Conservation (phyloP, 768 basidiomycete genomes). For the Agrocybe pediades region DNA sequence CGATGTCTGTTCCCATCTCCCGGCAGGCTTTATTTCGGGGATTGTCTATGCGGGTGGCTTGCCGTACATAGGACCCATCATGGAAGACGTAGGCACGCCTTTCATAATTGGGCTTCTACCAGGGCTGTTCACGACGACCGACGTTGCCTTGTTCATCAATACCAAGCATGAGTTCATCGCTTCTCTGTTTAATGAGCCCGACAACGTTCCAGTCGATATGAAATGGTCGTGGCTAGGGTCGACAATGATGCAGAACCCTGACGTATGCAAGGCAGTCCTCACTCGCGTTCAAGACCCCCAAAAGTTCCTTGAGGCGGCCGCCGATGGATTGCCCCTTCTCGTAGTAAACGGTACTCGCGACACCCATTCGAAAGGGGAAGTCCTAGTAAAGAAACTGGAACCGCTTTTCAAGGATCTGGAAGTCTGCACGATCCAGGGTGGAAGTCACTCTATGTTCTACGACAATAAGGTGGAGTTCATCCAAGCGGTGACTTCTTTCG, state of each 20-base stretch:
- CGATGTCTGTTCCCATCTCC: conserved; percentile 28
- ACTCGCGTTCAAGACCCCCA: conserved; percentile 26
- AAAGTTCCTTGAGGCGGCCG: conserved; percentile 26
- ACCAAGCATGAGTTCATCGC: conserved; percentile 27
- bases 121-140: conserved; percentile 21
- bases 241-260: conserved; percentile 19
- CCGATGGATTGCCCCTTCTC: conserved; percentile 27
- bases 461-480: conserved; percentile 30
- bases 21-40: conserved; percentile 27
- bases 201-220: conserved; percentile 23
- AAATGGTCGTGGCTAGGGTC: conserved; percentile 26
- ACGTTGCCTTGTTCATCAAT: conserved; percentile 19
- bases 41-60: conserved; percentile 27
- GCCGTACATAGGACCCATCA: conserved; percentile 24
- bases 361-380: conserved; percentile 25
- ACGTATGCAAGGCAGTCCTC: conserved; percentile 20
- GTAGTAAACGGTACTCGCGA: conserved; percentile 26
- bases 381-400: conserved; percentile 25
- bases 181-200: conserved; percentile 26
- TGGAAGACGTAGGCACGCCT: conserved; percentile 24
- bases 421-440: conserved; percentile 26
- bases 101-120: conserved; percentile 18
- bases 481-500: conserved; percentile 5
- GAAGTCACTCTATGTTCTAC: conserved; percentile 33
- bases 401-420: conserved; percentile 35